Conservation (phyloP, 805 yeast genomes). For the Hanseniaspora guilliermondii region DNA sequence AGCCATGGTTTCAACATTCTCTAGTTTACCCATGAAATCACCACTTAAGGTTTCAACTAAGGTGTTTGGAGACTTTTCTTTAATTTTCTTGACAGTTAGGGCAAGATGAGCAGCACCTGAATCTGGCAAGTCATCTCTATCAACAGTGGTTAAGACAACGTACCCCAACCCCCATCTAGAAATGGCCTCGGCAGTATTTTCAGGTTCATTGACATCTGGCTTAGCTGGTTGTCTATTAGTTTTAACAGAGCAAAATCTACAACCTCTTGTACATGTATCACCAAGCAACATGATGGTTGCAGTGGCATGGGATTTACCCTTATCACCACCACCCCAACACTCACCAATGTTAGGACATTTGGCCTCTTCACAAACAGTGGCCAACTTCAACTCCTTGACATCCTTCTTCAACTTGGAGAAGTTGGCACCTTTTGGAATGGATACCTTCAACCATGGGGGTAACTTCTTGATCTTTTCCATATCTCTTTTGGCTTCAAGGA, state of each 20-base stretch:
- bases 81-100: conserved; percentile 72
- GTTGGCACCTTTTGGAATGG: conserved; percentile 89
- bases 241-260: conserved; percentile 94
- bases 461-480: conserved; percentile 57
- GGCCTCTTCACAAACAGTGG: conserved; percentile 98
- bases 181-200: conserved; percentile 93
- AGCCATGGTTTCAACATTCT: conserved; percentile 70
- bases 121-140: conserved; percentile 84
- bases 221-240: conserved; percentile 78
- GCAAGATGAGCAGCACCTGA: conserved; percentile 91
- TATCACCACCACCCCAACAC: conserved; percentile 94
- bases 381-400: conserved; percentile 71
- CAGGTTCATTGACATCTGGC: conserved; percentile 94
- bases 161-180: conserved; percentile 97
- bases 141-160: conserved; percentile 93
- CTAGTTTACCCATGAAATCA: conserved; percentile 84
- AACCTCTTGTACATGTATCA: conserved; percentile 98
- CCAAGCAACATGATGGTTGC: conserved; percentile 97
- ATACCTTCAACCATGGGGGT: conserved; percentile 90
- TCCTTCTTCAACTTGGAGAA: conserved; percentile 73
- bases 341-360: conserved; percentile 99
- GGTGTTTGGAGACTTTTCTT: conserved; percentile 77
- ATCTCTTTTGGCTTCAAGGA: conserved; percentile 50
- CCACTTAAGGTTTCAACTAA: conserved; percentile 90
- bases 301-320: conserved; percentile 71